Conservation (phyloP, 2,329 filamentous ascomycete species). For the Chaetomiaceae sp. region DNA sequence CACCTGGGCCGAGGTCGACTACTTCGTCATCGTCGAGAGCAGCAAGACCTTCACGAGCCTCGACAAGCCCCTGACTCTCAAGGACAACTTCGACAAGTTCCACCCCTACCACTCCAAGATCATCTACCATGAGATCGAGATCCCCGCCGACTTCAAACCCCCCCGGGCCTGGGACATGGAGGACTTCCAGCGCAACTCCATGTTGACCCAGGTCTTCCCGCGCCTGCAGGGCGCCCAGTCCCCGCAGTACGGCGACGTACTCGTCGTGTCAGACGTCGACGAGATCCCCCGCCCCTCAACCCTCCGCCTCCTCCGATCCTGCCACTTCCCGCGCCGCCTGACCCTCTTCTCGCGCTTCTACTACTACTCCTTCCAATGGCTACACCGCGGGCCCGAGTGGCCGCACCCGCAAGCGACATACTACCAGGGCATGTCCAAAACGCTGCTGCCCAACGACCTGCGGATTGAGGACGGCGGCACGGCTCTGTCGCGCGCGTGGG, state of each 20-base stretch:
- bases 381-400: conserved; percentile 46
- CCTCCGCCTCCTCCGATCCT: conserved; percentile 45
- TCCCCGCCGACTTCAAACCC: conserved; percentile 39
- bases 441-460: conserved; percentile 51
- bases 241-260: conserved; percentile 48
- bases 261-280: conserved; percentile 58
- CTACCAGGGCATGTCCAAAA: conserved; percentile 43
- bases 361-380: conserved; percentile 53
- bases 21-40: conserved; percentile 61
- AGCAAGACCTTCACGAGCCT: conserved; percentile 53
- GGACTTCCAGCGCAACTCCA: conserved; percentile 50
- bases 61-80: conserved; percentile 50
- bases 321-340: conserved; percentile 48
- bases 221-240: conserved; percentile 38
- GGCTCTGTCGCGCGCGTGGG: conserved; percentile 36
- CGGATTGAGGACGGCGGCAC: conserved; percentile 44
- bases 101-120: conserved; percentile 54
- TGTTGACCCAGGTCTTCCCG: conserved; percentile 54
- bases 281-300: conserved; percentile 54
- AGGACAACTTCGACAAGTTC: conserved; percentile 50
- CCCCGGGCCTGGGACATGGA: conserved; percentile 47
- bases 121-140: conserved; percentile 52
- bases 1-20: conserved; percentile 55
- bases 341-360: conserved; percentile 51
- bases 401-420: conserved; percentile 57